Base-by-base conservation (phyloP, 495 filamentous ascomycete genomes). In the Xylaria cubensis region DNA sequence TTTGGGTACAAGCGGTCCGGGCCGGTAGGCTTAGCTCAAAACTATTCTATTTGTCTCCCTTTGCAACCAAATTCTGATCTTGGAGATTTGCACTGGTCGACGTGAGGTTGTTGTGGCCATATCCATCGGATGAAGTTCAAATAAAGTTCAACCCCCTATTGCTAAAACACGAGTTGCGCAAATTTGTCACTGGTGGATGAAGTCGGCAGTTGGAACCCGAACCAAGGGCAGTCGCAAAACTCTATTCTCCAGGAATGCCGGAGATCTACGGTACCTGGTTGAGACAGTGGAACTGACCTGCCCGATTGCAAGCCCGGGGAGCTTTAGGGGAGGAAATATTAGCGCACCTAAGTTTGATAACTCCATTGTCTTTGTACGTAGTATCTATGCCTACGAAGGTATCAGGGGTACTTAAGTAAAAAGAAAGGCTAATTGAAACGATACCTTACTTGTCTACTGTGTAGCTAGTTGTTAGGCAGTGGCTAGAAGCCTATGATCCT, bases 221-320 rank as follows among this genome's bases (percentile, higher is more conserved):
- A 71, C 69, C 69, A 64, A 64, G 34, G 69, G 56, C 21, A 71
- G 48, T 71, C 59, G 61, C 17, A 58, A 71, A 39, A 56, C 69
- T 64, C 59, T 64, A 64, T 51, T 71, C 46, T 44, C n/a, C 41
- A 51, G 9, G 19, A 21, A 64, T 56, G 26, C 59, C 59, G 61
- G 24, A 64, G 17, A 62, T 64, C 39, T 32, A n/a, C 19, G n/a
- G 61, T 64, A 63, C 69, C 50, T 44, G 69, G 58, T 63, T 64
- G 36, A 55, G 46, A 56, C 48, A n/a, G 53, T 46, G 67, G 50
- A 55, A 56, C 56, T 36, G 19, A n/a, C 65, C 36, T 56, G 19
- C n/a, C 13, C 44, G 65, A 67, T 56, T 67, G 36, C 65, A 67
- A 55, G 65, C 50, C 64, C 21, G 5, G 67, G 26, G 44, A 70